Evolutionary conservation across 75 land plant species (phyloP), one percentile per base, ranked within the genome.

Genomic region (Picea sitchensis): DNA sequence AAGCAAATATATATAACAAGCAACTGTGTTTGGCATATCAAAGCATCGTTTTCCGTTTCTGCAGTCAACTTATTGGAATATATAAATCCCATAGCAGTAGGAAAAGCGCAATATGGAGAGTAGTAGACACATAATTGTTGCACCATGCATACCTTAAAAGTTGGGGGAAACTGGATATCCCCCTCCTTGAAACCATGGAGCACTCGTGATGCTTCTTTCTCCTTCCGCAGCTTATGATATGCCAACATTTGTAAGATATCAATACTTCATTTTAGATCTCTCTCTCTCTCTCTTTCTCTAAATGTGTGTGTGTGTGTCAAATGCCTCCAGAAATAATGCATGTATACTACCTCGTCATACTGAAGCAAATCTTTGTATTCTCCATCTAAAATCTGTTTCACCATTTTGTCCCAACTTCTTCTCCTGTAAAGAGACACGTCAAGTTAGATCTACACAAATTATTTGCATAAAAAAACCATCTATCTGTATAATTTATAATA

Each of bases 181-280:
- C 89, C 89, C 65, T 88, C 89, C 67, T 86, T 86, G 77, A 88
- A 88, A 17, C 81, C 84, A 21, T 65, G 73, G 21, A 88, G 80
- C 47, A 68, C 82, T 59, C 65, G 64, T 36, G 78, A 82, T 23
- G 84, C 84, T 59, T 68, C 77, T 79, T 78, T 76, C 73, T 88
- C 89, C 68, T 76, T 86, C 58, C 72, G 77, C 47, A 88, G 78
- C 86, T 84, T 76, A n/a, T 23, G 61, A 23, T 44, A 79, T 71
- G 13, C 21, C 73, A 71, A 44, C 73, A 71, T 71, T 69, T 67
- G 38, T 18, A 76, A 51, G 31, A 54, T 58, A 32, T 34, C 23
- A 51, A 17, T 51, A 81, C 61, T 77, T 34, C 73, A 69, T 44
- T 18, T 51, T 56, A 74, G 76, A 23, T 13, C 23, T 74, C n/a